Conservation (phyloP, 768 basidiomycete species). For the Mycena venus region DNA sequence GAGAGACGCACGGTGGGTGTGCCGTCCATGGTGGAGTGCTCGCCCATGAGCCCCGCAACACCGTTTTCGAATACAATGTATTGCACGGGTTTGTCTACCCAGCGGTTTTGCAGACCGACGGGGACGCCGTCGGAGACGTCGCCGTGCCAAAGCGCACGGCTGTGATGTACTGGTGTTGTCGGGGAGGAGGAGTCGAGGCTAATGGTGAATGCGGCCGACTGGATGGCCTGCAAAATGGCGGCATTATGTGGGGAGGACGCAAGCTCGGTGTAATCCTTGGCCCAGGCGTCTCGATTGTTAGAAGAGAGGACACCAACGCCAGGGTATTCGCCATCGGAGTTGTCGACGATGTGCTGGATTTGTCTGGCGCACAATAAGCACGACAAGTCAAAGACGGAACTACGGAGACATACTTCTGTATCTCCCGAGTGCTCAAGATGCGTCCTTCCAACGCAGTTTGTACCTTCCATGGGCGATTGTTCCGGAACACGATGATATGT, state of each 20-base stretch:
- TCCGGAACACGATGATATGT: slow-evolving; percentile 90
- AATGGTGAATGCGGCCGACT: slow-evolving; percentile 89
- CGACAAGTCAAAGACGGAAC: not conserved
- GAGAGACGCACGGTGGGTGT: slow-evolving; percentile 84
- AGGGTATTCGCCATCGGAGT: slow-evolving; percentile 73
- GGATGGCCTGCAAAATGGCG: slow-evolving; percentile 75
- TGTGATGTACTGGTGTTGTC: slow-evolving; percentile 66
- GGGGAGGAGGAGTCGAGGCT: slow-evolving; percentile 79
- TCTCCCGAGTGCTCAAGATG: slow-evolving; percentile 73
- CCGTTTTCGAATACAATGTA: slow-evolving; percentile 89
- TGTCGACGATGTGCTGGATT: slow-evolving; percentile 78
- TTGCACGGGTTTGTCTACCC: slow-evolving; percentile 93
- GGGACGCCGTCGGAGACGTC: slow-evolving; percentile 62
- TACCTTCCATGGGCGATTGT: slow-evolving; percentile 88
- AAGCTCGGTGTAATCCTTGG: slow-evolving; percentile 73
- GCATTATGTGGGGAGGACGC: slow-evolving; percentile 72
- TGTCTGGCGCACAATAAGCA: slow-evolving; percentile 61
- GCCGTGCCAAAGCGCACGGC: slow-evolving; percentile 88
- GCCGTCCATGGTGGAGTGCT: slow-evolving; percentile 94
- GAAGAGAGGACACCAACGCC: slow-evolving; percentile 84
- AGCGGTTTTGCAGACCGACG: slow-evolving; percentile 78
- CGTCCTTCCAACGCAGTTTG: slow-evolving; percentile 67
- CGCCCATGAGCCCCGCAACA: slow-evolving; percentile 90
- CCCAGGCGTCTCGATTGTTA: slow-evolving; percentile 90
- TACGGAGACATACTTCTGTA: slow-evolving; percentile 65